Conservation (phyloP, 2,329 filamentous ascomycete genomes). For the Aureobasidium sp. region DNA sequence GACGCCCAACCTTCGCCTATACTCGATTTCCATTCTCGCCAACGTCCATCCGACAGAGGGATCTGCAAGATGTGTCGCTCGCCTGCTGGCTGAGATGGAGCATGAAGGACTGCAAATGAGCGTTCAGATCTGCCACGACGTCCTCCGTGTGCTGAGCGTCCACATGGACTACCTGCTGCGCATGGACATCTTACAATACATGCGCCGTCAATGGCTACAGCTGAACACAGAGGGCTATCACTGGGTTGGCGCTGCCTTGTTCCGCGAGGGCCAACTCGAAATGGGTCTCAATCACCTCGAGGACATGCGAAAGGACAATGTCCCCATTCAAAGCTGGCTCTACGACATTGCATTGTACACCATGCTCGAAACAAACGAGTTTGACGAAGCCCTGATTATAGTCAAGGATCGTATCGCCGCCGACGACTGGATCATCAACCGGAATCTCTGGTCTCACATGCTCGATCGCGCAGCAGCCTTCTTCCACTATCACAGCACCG, state of each 20-base stretch:
- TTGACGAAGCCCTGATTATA: constrained; percentile 67
- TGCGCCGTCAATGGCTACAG: constrained; percentile 64
- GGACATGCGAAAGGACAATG: constrained; percentile 49
- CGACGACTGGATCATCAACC: constrained; percentile 35
- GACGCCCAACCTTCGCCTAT: constrained; percentile 51
- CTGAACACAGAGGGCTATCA: constrained; percentile 55
- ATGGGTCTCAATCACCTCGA: constrained; percentile 64
- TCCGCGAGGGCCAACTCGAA: constrained; percentile 78
- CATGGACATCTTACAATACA: constrained; percentile 59
- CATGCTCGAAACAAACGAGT: constrained; percentile 61
- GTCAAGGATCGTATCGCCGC: constrained; percentile 49
- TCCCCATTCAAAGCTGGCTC: constrained; percentile 59
- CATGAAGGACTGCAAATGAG: constrained; percentile 53
- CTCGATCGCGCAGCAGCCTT: constrained; percentile 64
- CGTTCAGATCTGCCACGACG: constrained; percentile 58
- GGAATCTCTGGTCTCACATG: constrained; percentile 57
- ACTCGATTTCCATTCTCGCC: constrained; percentile 64
- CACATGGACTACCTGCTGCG: constrained; percentile 80
- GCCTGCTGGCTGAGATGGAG: constrained; percentile 66
- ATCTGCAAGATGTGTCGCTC: constrained; percentile 53
- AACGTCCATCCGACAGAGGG: constrained; percentile 57
- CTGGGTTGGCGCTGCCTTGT: constrained; percentile 60
- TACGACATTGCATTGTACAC: constrained; percentile 68
- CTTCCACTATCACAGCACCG: constrained; percentile 51
- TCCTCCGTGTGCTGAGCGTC: constrained; percentile 64